A percentile compares a stretch with the other conserved stretches of the same genome.
Conservation (phyloP, 1,284 basidiomycete genomes). For the Heterobasidion irregulare region DNA sequence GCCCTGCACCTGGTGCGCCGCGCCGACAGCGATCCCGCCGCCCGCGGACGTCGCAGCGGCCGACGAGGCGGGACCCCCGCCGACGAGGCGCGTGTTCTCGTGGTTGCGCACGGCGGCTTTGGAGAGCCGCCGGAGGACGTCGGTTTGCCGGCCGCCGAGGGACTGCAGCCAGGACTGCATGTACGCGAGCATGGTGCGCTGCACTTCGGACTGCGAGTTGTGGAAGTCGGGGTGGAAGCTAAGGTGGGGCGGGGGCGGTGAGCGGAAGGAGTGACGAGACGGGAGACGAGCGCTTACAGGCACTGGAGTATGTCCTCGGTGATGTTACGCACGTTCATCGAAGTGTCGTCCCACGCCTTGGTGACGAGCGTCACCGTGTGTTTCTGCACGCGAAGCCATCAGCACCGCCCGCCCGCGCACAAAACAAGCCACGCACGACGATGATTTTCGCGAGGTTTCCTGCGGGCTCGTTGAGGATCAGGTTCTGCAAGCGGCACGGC, state of each 20-base stretch:
- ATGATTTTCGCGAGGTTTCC: constrained; percentile 68
- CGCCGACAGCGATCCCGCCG: constrained; percentile 35
- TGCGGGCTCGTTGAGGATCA: constrained; percentile 76
- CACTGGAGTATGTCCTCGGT: constrained; percentile 69
- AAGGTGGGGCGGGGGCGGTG: neutral
- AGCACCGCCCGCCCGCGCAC: neutral
- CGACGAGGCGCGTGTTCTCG: constrained; percentile 52
- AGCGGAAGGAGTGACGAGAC: neutral
- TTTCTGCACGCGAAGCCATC: constrained; percentile 23
- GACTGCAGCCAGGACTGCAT: constrained; percentile 53
- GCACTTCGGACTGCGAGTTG: constrained; percentile 59
- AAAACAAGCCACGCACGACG: constrained; percentile 32
- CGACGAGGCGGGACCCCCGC: constrained; percentile 24
- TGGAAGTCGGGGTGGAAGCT: constrained; percentile 87
- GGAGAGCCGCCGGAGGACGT: constrained; percentile 52
- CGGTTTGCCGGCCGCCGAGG: constrained; percentile 42
- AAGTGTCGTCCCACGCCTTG: constrained; percentile 78
- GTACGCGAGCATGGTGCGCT: constrained; percentile 69
- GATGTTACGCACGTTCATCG: constrained; percentile 48
- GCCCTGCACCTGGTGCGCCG: constrained; percentile 40
- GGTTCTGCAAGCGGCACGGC: constrained; percentile 31
- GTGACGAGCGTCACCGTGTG: constrained; percentile 57
- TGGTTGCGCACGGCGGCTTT: constrained; percentile 66
- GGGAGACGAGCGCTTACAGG: constrained; percentile 38
- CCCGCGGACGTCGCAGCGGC: constrained; percentile 36